Evolutionary conservation across 805 yeast genomes (phyloP).

Genomic region (Lipomyces chichibuensis): DNA sequence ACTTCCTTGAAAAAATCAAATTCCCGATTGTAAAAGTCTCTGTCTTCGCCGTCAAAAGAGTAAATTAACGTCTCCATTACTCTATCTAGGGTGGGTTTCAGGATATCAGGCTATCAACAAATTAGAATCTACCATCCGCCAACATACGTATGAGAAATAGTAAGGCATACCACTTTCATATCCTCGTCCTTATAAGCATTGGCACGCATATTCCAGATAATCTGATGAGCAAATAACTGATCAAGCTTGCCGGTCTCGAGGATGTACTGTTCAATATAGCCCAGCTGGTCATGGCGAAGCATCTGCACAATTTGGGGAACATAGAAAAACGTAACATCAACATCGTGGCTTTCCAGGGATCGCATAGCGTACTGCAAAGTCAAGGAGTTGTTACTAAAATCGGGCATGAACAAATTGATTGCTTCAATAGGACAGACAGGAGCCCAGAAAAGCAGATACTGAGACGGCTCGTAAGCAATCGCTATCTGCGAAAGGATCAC

Average conservation of each 20-base stretch:
- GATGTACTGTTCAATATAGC: slow-evolving; percentile 86
- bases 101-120: slow-evolving; percentile 61
- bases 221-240: slow-evolving; percentile 93
- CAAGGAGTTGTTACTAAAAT: slow-evolving; percentile 64
- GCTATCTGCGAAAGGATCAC: neutral
- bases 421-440: slow-evolving; percentile 82
- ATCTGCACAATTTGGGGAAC: slow-evolving; percentile 98
- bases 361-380: slow-evolving; percentile 87
- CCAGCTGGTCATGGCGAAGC: slow-evolving; percentile 76
- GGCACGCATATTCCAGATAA: slow-evolving; percentile 97
- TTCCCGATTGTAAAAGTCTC: slow-evolving; percentile 73
- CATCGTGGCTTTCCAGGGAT: slow-evolving; percentile 84
- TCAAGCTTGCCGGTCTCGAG: slow-evolving; percentile 90
- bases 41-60: slow-evolving; percentile 63
- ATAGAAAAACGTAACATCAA: slow-evolving; percentile 86
- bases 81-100: slow-evolving; percentile 80
- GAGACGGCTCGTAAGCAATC: neutral
- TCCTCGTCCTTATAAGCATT: slow-evolving; percentile 91
- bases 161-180: neutral
- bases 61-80: slow-evolving; percentile 67
- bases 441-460: slow-evolving; percentile 62
- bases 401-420: slow-evolving; percentile 79
- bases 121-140: neutral
- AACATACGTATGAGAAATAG: neutral
- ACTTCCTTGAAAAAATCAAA: slow-evolving; percentile 89